phyloP scores from a whole-genome alignment of 805 yeast species.

The Kregervanrija fluxuum region DNA sequence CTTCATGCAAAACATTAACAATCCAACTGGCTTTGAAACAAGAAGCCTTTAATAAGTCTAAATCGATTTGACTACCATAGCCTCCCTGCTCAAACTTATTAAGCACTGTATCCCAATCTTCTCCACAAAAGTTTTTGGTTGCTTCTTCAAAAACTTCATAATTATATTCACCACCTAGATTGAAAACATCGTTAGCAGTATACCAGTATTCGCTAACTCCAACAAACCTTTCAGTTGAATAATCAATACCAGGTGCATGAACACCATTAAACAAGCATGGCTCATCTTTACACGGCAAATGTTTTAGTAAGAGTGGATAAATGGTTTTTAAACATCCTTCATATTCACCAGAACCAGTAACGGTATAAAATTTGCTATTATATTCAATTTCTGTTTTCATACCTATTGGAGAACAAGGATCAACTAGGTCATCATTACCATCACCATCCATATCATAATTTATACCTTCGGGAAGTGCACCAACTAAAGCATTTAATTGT shows the following conservation, averaged over 20 bases:
- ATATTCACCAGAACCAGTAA: slow-evolving; percentile 75
- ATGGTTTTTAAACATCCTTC: slow-evolving; percentile 63
- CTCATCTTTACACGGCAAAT: slow-evolving; percentile 73
- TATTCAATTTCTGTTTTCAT: slow-evolving; percentile 41
- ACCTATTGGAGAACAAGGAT: slow-evolving; percentile 78
- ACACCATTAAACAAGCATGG: slow-evolving; percentile 95
- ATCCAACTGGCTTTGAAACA: slow-evolving; percentile 98
- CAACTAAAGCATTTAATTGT: slow-evolving; percentile 50
- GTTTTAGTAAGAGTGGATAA: slow-evolving; percentile 71
- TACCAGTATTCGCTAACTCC: slow-evolving; percentile 98
- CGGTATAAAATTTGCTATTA: slow-evolving; percentile 40
- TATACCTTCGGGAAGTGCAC: slow-evolving; percentile 37
- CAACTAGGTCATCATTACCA: slow-evolving; percentile 42
- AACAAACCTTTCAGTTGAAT: slow-evolving; percentile 70
- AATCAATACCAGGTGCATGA: slow-evolving; percentile 86
- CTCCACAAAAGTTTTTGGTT: slow-evolving; percentile 67
- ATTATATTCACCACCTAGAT: slow-evolving; percentile 83
- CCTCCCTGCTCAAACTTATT: slow-evolving; percentile 44
- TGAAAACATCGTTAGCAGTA: slow-evolving; percentile 86
- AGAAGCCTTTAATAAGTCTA: slow-evolving; percentile 57
- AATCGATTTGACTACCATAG: slow-evolving; percentile 48
- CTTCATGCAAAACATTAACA: slow-evolving; percentile 80
- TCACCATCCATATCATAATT: slow-evolving; percentile 41
- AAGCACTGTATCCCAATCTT: slow-evolving; percentile 56
- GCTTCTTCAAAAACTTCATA: slow-evolving; percentile 59